These are phyloP conservation scores for Tetrahymena thermophila DNA, from an alignment of 73 alveolate genomes.

Conservation along the genomic window DNA sequence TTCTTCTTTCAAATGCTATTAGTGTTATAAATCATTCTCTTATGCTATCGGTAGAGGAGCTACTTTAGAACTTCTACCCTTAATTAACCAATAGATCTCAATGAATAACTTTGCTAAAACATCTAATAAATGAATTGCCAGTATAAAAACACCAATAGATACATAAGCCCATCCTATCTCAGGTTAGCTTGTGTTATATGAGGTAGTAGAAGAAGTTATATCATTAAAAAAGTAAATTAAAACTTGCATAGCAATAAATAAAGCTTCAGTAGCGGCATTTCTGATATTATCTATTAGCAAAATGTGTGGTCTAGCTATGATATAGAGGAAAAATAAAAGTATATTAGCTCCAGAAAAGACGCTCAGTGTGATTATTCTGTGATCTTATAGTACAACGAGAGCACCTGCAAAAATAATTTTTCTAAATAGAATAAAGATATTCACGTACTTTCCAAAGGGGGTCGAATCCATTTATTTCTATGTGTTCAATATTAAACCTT, in stretches of 20 bases:
- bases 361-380: background rate
- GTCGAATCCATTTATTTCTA: background rate
- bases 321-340: background rate
- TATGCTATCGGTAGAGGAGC: background rate
- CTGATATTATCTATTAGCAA: background rate
- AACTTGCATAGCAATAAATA: background rate
- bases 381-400: background rate
- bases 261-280: background rate
- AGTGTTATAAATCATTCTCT: background rate
- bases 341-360: background rate
- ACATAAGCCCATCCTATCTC: background rate
- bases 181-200: background rate
- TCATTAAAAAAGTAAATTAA: background rate
- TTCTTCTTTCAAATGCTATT: background rate
- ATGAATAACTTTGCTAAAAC: background rate
- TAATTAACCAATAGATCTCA: background rate
- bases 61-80: background rate
- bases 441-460: background rate
- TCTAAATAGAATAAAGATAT: background rate
- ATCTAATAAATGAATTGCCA: background rate
- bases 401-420: background rate
- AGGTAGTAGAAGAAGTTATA: background rate
- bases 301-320: background rate
- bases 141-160: background rate
- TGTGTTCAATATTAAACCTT: background rate